Base-by-base conservation (phyloP, 139 green algal species). In the Tetraselmis chui region DNA sequence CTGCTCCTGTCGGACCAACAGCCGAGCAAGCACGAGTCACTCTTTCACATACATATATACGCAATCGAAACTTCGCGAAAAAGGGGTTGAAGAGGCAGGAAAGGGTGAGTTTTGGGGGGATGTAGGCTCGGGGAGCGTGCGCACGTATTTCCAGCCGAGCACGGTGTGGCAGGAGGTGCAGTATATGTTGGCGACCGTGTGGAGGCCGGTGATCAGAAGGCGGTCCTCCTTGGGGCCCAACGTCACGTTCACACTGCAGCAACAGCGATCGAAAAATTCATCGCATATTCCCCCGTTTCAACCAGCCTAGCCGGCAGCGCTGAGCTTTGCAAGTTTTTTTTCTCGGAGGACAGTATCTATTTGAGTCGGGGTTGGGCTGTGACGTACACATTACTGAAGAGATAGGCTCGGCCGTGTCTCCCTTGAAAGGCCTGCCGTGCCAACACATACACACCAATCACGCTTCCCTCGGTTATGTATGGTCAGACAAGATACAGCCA, bases 131-230 rank as follows among this genome's bases (percentile, higher is more conserved):
- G 23, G 23, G 45, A 18, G 45, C 5, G 45, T 5, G 45, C 45
- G 45, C 77, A 95, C 92, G 77, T 98, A 98, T 85, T 96, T 97
- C 95, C 95, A 98, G 58, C 95, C 95, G 0, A 98, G 88, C 29
- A 97, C 91, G 24, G 83, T 89, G 78, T 91, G 84, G 88, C 95
- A 98, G 75, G 81, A 90, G 30, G 83, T 90, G 90, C 95, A 98
- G 79, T 89, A 90, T 81, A 97, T 96, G 85, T 98, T 94, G 24
- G 89, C 90, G 26, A 98, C 94, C 0, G 91, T 96, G 89, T 98
- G 94, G 75, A 97, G 79, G 27, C 95, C 95, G n/a, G 95, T 98
- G 59, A 98, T 97, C 0, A 98, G 88, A 28, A 97, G 67, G 1
- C 95, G 85, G 75, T 97, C 92, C 86, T 98, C 95, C 45, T 91